Conservation (phyloP, 2,329 filamentous ascomycete genomes). For the Byssochlamys sp. region DNA sequence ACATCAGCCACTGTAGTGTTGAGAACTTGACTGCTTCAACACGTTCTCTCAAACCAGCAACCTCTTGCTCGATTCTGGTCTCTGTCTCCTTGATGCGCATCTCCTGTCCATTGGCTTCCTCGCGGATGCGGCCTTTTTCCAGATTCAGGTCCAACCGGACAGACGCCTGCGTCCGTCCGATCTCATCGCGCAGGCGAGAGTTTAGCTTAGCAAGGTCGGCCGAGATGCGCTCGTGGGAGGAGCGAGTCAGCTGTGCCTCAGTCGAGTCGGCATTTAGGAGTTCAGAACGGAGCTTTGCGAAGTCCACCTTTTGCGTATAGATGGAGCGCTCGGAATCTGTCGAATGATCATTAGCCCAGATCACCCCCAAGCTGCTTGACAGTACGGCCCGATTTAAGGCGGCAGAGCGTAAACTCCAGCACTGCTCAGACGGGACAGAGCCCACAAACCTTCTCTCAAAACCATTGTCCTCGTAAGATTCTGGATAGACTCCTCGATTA, state of each 20-base stretch:
- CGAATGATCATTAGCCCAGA: neutral
- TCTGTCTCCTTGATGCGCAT: conserved; percentile 98
- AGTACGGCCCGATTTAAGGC: too few relatives aligned
- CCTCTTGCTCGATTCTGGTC: conserved; percentile 95
- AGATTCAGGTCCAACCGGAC: conserved; percentile 87
- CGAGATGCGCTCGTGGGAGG: conserved; percentile 80
- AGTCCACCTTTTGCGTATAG: conserved; percentile 85
- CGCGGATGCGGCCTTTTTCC: conserved; percentile 89
- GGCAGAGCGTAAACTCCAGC: neutral
- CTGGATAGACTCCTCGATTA: conserved; percentile 96
- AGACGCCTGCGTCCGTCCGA: conserved; percentile 84
- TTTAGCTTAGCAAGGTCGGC: conserved; percentile 94
- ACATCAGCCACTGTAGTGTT: conserved; percentile 96
- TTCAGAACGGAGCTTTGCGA: conserved; percentile 91
- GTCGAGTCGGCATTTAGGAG: conserved; percentile 84
- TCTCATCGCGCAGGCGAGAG: conserved; percentile 80
- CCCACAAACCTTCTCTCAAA: conserved; percentile 69
- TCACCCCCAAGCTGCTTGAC: neutral
- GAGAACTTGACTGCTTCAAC: conserved; percentile 96
- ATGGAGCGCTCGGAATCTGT: conserved; percentile 44
- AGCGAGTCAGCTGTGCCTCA: conserved; percentile 77
- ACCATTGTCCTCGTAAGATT: conserved; percentile 98
- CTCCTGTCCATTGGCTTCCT: conserved; percentile 93
- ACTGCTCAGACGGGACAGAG: neutral
- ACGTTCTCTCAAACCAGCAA: conserved; percentile 78